Evolutionary conservation across 305 asterid species (phyloP), one percentile per base, ranked within the genome.

Genomic region (Solanum aculeatissimum): DNA sequence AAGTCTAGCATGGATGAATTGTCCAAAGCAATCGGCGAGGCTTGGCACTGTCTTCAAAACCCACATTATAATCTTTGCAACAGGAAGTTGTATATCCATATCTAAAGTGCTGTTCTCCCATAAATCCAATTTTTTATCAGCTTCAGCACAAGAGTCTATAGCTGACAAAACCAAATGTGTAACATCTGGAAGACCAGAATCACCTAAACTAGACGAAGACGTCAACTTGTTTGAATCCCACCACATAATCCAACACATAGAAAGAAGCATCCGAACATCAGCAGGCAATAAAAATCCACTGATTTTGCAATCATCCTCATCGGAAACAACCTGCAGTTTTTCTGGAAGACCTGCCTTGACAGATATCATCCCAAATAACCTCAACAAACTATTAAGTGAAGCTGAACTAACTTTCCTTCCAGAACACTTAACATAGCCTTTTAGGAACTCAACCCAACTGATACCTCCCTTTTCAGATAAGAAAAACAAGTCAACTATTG

Each of bases 391-490:
- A 84, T 87, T 92, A 18, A 95, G 87, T 27, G 89, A 93, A 32
- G 92, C 78, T 19, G 99, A 95, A 86, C 96, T 90, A 84, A 83
- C 90, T 6, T 88, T 83, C 85, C 98, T 91, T 25, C 94, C 91
- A 43, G 98, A 97, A 87, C 97, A 92, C 65, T 91, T 92, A 9
- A 90, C 90, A 88, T 92, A 94, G 18, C 98, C 98, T 85, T 85
- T 92, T 91, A 95, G 84, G 92, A 95, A 97, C 89, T 95, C 97
- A 69, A 93, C 55, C 97, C 97, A 91, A 88, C 62, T 91, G 47
- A 94, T 89, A 81, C 95, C 98, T 83, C 92, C 89, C 83, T 96
- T 91, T 83, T 88, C 97, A 45, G 90, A 82, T 77, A 87, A 87
- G 86, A 94, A 95, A 81, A 90, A 94, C 60, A 90, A 86, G 87